Conservation (phyloP, 768 basidiomycete genomes). For the Postia placenta region DNA sequence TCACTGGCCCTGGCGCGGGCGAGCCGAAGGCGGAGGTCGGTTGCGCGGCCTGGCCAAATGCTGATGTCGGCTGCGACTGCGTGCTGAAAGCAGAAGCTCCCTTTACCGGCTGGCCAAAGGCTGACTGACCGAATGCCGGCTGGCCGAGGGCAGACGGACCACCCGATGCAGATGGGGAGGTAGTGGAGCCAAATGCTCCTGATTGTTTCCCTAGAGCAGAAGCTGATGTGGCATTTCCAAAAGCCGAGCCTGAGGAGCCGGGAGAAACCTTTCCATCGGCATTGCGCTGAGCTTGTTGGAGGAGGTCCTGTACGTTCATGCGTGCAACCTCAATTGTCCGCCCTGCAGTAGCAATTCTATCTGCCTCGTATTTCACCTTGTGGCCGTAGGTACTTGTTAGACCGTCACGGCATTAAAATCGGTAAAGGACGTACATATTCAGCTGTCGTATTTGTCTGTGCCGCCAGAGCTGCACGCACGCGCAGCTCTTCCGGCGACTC, state of each 20-base stretch:
- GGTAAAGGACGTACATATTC: constrained; percentile 58
- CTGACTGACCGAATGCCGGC: constrained; percentile 7
- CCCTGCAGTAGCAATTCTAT: constrained; percentile 48
- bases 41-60: constrained; percentile 29
- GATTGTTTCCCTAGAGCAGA: constrained; percentile 4
- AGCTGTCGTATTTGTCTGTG: constrained; percentile 44
- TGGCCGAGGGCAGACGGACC: constrained; percentile 24
- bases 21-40: constrained; percentile 11
- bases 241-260: constrained; percentile 1
- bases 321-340: constrained; percentile 27
- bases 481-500: constrained; percentile 77
- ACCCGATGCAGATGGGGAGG: constrained; percentile 18
- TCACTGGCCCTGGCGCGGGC: constrained; percentile 9
- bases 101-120: constrained; percentile 12
- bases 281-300: constrained; percentile 45
- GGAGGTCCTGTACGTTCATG: constrained; percentile 41
- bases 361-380: constrained; percentile 57
- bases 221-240: neutral
- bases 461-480: constrained; percentile 52
- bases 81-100: constrained; percentile 30
- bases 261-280: constrained; percentile 12
- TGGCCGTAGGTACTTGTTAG: neutral
- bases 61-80: constrained; percentile 24
- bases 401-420: neutral
- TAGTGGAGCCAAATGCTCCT: constrained; percentile 3